Conservation (phyloP, 78 protist genomes). For the Creolimax fragrantissima region DNA sequence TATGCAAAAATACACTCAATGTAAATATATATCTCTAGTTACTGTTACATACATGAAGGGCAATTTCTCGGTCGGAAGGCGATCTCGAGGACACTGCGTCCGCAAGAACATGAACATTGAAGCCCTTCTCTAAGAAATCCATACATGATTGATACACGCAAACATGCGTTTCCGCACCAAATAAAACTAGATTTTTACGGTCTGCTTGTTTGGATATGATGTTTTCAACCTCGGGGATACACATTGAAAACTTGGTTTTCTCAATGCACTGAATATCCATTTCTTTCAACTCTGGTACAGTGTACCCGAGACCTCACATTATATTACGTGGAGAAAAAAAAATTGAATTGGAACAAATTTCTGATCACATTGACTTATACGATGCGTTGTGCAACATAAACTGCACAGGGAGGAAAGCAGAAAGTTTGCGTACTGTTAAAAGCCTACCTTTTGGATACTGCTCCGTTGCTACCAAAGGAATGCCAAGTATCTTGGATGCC, state of each 20-base stretch:
- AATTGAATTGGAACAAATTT: no score
- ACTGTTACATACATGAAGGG: slow-evolving; percentile 34
- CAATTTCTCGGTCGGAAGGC: slow-evolving; percentile 7
- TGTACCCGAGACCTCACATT: slow-evolving; percentile 31
- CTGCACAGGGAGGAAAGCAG: no score
- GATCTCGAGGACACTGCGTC: slow-evolving; percentile 43
- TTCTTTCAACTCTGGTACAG: slow-evolving; percentile 19
- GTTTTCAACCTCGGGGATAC: slow-evolving; percentile 4
- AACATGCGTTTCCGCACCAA: slow-evolving; percentile 60
- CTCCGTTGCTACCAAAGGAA: slow-evolving; percentile 49
- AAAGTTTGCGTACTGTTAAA: no score
- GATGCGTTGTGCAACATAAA: no score
- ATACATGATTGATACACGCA: slow-evolving; percentile 52
- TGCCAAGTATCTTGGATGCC: background rate
- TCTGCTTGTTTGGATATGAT: background rate
- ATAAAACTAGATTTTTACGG: slow-evolving; percentile 29
- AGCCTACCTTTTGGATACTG: slow-evolving; percentile 39
- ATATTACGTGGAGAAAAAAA: no score
- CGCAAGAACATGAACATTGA: slow-evolving; percentile 49
- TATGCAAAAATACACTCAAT: background rate
- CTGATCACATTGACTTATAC: no score
- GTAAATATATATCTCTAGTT: background rate
- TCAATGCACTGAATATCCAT: background rate
- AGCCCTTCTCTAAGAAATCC: slow-evolving; percentile 47
- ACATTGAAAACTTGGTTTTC: slow-evolving; percentile 55